phyloP scores from a whole-genome alignment of 805 yeast genomes.

The Pichia membranifaciens region DNA sequence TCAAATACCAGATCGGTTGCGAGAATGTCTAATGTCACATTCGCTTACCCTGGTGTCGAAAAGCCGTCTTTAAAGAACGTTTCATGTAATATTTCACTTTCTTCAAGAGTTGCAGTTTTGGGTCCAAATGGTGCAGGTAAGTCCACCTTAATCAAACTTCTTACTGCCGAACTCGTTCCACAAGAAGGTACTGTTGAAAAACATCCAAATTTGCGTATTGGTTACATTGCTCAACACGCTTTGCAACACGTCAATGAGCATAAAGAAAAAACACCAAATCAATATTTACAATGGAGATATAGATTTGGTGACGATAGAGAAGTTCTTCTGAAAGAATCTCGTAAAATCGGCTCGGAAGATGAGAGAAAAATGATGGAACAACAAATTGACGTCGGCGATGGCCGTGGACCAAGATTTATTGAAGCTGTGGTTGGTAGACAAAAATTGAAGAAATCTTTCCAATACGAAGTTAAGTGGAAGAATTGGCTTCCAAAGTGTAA shows the following conservation, averaged over 20 bases:
- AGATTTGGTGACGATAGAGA: conserved; percentile 98
- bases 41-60: conserved; percentile 81
- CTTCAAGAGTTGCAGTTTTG: conserved; percentile 94
- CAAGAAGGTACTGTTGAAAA: conserved; percentile 87
- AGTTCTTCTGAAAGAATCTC: conserved; percentile 85
- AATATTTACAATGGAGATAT: conserved; percentile 97
- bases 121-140: conserved; percentile 99
- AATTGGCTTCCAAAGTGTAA: conserved; percentile 88
- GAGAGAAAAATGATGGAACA: conserved; percentile 74
- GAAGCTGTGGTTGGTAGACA: conserved; percentile 98
- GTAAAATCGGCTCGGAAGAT: conserved; percentile 68
- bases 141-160: conserved; percentile 86
- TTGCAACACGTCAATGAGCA: conserved; percentile 95
- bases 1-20: conserved; percentile 87
- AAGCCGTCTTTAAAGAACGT: conserved; percentile 77
- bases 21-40: conserved; percentile 70
- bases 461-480: conserved; percentile 94
- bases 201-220: conserved; percentile 96
- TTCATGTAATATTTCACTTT: conserved; percentile 84
- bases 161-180: conserved; percentile 90
- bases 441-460: conserved; percentile 92
- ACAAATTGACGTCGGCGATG: conserved; percentile 76
- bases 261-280: conserved; percentile 96
- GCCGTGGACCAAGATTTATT: conserved; percentile 74
- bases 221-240: conserved; percentile 98